Conservation (phyloP, 2,329 filamentous ascomycete genomes). For the Stachybotrys chlorohalonatus region DNA sequence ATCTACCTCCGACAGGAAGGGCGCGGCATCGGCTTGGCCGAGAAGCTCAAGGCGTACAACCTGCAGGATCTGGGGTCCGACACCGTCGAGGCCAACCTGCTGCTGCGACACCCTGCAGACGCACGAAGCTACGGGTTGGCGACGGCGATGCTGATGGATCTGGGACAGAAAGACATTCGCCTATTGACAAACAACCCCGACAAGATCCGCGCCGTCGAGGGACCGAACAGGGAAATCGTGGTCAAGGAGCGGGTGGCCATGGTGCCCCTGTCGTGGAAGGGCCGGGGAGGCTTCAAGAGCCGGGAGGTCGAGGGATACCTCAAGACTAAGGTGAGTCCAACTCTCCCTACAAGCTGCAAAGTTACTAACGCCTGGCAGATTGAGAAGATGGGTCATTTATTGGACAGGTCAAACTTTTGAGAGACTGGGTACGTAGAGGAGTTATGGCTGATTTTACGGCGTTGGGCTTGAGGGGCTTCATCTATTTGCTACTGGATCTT, state of each 20-base stretch:
- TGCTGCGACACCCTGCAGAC: constrained; percentile 87
- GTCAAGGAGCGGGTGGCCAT: constrained; percentile 90
- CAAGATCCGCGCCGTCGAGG: constrained; percentile 90
- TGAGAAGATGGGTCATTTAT: constrained; percentile 80
- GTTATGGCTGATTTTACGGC: neutral
- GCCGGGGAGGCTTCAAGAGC: constrained; percentile 72
- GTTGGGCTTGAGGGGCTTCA: neutral
- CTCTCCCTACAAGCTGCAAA: neutral
- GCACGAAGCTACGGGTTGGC: constrained; percentile 93
- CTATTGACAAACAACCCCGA: constrained; percentile 96
- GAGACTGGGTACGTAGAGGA: neutral
- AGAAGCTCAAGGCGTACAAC: constrained; percentile 98
- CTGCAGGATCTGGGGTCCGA: constrained; percentile 95
- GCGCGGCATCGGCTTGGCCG: constrained; percentile 84
- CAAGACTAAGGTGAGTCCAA: constrained; percentile 70
- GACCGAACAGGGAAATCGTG: constrained; percentile 75
- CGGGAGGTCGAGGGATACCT: constrained; percentile 90
- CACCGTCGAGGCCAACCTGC: constrained; percentile 89
- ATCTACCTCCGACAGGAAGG: constrained; percentile 95
- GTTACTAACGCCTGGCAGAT: constrained; percentile 43
- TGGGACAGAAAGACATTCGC: constrained; percentile 70
- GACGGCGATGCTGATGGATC: constrained; percentile 83
- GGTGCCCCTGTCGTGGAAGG: constrained; percentile 91
- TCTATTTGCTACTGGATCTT: too few species aligned
- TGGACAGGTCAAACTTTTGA: constrained; percentile 37